A percentile compares a stretch with the other conserved stretches of the same genome.
phyloP scores from a whole-genome alignment of 2,329 filamentous ascomycete genomes.

The Eutypa lata region DNA sequence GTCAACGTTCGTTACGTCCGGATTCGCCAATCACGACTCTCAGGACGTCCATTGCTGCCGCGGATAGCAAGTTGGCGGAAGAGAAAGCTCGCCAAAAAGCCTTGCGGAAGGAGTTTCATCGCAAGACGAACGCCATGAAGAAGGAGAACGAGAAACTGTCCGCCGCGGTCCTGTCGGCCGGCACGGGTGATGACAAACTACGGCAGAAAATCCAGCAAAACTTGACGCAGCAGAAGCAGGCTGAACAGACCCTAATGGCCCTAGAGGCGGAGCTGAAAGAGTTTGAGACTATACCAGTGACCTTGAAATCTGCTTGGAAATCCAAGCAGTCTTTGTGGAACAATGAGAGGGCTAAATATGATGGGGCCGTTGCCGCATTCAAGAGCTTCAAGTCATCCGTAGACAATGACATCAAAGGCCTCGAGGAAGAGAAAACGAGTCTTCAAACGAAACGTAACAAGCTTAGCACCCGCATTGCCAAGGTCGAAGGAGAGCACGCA shows the following conservation, averaged over 20 bases:
- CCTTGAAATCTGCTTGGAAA: slow-evolving; percentile 57
- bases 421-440: slow-evolving; percentile 62
- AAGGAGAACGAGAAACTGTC: slow-evolving; percentile 72
- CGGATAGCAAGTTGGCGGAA: slow-evolving; percentile 67
- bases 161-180: slow-evolving; percentile 63
- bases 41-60: slow-evolving; percentile 70
- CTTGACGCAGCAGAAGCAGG: slow-evolving; percentile 68
- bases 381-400: slow-evolving; percentile 58
- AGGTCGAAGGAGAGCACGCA: slow-evolving; percentile 69
- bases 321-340: slow-evolving; percentile 50
- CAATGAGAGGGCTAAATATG: slow-evolving; percentile 57
- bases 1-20: slow-evolving; percentile 63
- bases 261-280: slow-evolving; percentile 60
- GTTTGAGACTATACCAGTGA: slow-evolving; percentile 61
- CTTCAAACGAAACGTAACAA: slow-evolving; percentile 69
- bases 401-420: slow-evolving; percentile 59
- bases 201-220: slow-evolving; percentile 74
- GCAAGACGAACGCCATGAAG: slow-evolving; percentile 61
- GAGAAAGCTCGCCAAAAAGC: slow-evolving; percentile 67
- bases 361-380: slow-evolving; percentile 52
- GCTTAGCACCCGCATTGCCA: slow-evolving; percentile 66
- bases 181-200: slow-evolving; percentile 72
- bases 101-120: slow-evolving; percentile 71
- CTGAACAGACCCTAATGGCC: slow-evolving; percentile 52
- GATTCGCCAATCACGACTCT: slow-evolving; percentile 76